Conservation (phyloP, 139 green algal species). For the Ulvella scutata region DNA sequence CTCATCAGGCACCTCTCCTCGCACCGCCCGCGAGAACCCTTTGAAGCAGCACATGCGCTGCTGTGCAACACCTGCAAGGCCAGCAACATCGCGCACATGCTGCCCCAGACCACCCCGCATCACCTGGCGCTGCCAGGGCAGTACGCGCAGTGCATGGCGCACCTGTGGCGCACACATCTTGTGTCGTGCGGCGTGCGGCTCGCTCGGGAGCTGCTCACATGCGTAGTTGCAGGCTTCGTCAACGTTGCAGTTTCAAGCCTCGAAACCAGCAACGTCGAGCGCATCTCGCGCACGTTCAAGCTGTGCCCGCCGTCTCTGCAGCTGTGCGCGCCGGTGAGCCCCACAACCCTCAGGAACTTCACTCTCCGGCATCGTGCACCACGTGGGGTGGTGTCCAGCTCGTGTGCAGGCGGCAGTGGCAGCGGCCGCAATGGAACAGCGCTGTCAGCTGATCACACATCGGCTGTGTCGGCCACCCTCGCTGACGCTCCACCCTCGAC, state of each 20-base stretch:
- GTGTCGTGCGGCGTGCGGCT: neutral
- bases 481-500: too few species aligned
- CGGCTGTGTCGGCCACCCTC: too few species aligned
- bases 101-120: neutral
- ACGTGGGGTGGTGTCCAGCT: too few species aligned
- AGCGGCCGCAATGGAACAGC: too few species aligned
- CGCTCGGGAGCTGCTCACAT: neutral
- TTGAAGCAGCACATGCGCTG: neutral
- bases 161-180: neutral
- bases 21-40: neutral
- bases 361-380: too few species aligned
- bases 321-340: neutral
- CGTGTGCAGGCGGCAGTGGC: too few species aligned
- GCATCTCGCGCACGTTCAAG: neutral
- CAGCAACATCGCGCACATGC: neutral
- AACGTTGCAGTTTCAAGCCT: neutral
- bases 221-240: neutral
- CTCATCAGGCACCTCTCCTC: neutral
- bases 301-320: neutral
- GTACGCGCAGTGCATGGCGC: neutral
- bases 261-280: neutral
- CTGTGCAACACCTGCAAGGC: neutral
- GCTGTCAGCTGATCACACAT: too few species aligned
- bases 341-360: too few species aligned
- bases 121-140: neutral